Evolutionary conservation across 805 yeast species (phyloP).

Genomic region (Schizosaccharomyces cryophilus): DNA sequence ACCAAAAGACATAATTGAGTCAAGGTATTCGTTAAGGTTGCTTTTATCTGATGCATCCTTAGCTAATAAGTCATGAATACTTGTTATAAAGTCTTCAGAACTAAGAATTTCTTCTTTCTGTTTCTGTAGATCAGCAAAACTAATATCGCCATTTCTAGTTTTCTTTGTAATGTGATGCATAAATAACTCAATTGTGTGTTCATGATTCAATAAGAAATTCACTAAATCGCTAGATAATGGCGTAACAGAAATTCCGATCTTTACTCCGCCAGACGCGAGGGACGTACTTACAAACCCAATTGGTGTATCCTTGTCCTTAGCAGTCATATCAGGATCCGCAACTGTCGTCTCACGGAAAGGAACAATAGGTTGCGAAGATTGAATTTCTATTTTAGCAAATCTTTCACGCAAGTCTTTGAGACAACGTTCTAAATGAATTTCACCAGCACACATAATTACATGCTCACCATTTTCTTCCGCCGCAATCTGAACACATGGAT

Average conservation of each 20-base stretch:
- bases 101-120: neutral
- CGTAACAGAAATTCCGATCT: conserved; percentile 19
- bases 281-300: conserved; percentile 20
- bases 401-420: conserved; percentile 70
- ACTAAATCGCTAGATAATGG: conserved; percentile 33
- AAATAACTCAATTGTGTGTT: conserved; percentile 6
- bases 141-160: neutral
- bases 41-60: neutral
- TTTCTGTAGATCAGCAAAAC: neutral
- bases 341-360: conserved; percentile 76
- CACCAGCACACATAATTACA: conserved; percentile 88
- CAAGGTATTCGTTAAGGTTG: conserved; percentile 11
- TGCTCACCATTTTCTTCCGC: conserved; percentile 81
- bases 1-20: conserved; percentile 37
- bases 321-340: conserved; percentile 24
- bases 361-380: conserved; percentile 73
- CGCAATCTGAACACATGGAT: conserved; percentile 77
- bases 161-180: neutral
- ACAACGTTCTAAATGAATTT: conserved; percentile 83
- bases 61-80: neutral
- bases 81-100: neutral
- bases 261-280: conserved; percentile 26
- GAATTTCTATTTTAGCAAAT: conserved; percentile 74
- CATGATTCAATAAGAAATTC: conserved; percentile 19
- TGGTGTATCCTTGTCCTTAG: conserved; percentile 21